Evolutionary conservation across 2,329 filamentous ascomycete species (phyloP).

Genomic region (Botrytis byssoidea): DNA sequence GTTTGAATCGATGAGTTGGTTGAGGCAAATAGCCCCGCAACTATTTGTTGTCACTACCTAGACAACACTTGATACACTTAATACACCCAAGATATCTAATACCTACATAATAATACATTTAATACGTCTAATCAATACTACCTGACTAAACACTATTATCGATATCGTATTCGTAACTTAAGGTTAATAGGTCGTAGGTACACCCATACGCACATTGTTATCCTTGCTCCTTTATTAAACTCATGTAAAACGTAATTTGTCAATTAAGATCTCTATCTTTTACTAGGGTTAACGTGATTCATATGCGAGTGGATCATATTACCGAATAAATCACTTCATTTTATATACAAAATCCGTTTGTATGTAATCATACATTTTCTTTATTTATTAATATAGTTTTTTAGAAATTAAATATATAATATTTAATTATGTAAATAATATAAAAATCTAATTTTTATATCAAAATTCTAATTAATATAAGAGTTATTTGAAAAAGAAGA

Average conservation of each 20-base stretch:
- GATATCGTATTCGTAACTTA: slow-evolving; percentile 1
- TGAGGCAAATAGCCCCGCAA: neutral
- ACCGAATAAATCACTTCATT: too few species aligned
- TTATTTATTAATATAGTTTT: too few species aligned
- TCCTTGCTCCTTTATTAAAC: neutral
- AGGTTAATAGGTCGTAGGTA: neutral
- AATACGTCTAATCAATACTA: neutral
- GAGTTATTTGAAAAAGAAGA: too few species aligned
- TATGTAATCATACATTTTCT: too few species aligned
- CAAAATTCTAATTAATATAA: too few species aligned
- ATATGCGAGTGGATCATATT: too few species aligned
- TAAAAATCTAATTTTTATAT: too few species aligned
- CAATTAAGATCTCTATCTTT: neutral
- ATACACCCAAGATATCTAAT: neutral
- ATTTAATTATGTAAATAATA: too few species aligned
- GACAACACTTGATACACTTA: neutral
- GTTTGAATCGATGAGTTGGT: slow-evolving; percentile 5
- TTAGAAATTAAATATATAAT: too few species aligned
- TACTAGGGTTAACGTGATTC: too few species aligned
- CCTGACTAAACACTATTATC: neutral
- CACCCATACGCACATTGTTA: neutral
- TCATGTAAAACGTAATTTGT: neutral
- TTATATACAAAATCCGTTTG: too few species aligned
- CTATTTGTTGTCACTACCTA: slow-evolving; percentile 8
- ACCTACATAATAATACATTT: neutral